These are phyloP conservation scores for Candida mesenterica DNA, from an alignment of 1,139 yeast genomes.

Conservation along the genomic window DNA sequence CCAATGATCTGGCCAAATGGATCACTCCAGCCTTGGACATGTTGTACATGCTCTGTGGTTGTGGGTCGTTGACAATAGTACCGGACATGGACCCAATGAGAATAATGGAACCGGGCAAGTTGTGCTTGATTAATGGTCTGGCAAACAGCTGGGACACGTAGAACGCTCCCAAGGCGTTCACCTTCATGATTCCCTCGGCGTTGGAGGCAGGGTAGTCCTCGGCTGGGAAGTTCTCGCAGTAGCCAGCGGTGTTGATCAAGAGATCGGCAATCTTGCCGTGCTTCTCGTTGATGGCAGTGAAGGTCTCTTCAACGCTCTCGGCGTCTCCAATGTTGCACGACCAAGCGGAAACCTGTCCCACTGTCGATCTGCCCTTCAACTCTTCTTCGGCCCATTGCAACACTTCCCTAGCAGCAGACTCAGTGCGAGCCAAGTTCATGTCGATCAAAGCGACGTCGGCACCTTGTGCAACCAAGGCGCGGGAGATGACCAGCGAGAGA, in stretches of 20 bases:
- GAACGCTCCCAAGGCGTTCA: constrained; percentile 73
- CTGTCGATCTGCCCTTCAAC: constrained; percentile 40
- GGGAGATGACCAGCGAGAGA: constrained; percentile 63
- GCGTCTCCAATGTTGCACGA: constrained; percentile 74
- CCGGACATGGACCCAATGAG: constrained; percentile 52
- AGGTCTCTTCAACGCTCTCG: constrained; percentile 54
- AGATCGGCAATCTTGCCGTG: constrained; percentile 64
- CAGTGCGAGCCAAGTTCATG: constrained; percentile 59
- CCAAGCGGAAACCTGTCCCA: constrained; percentile 64
- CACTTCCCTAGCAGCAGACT: constrained; percentile 60
- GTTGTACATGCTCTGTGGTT: constrained; percentile 51
- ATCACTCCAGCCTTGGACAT: constrained; percentile 53
- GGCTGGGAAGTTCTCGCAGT: constrained; percentile 76
- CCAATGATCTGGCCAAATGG: constrained; percentile 47
- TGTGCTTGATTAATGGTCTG: constrained; percentile 60
- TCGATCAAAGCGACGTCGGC: constrained; percentile 78
- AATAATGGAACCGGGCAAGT: constrained; percentile 47
- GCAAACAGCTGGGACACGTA: constrained; percentile 65
- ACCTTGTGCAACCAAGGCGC: constrained; percentile 64
- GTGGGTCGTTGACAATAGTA: constrained; percentile 51
- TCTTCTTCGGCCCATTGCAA: constrained; percentile 52
- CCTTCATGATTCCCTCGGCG: constrained; percentile 68
- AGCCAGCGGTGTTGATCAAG: constrained; percentile 80
- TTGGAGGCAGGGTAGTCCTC: constrained; percentile 71
- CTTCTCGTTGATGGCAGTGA: constrained; percentile 49